Percentiles rank a stretch among this genome's conserved stretches.
phyloP scores from a whole-genome alignment of 2,329 filamentous ascomycete species.

The Incumbomyces lentus region DNA sequence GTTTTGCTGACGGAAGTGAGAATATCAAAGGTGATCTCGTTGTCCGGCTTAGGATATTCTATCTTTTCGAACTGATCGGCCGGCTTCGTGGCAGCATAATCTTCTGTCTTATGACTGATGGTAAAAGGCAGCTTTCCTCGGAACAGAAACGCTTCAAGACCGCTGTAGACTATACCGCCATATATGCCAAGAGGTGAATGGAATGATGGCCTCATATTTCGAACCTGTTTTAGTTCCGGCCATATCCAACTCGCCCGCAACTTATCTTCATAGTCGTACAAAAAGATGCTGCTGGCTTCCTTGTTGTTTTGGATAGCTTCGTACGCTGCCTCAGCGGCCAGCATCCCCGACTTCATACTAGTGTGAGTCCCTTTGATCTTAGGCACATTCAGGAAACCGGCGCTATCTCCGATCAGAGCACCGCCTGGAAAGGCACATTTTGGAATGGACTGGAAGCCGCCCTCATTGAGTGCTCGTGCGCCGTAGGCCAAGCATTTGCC shows the following conservation, averaged over 20 bases:
- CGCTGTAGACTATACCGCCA: constrained; percentile 85
- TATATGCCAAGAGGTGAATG: constrained; percentile 76
- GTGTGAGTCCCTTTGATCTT: constrained; percentile 99
- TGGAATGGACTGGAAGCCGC: constrained; percentile 94
- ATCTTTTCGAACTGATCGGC: constrained; percentile 79
- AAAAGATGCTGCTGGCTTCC: constrained; percentile 62
- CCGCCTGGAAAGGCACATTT: constrained; percentile 95
- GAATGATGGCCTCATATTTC: constrained; percentile 96
- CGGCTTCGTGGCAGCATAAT: constrained; percentile 66
- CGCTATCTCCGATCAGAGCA: constrained; percentile 89
- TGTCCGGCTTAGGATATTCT: constrained; percentile 93
- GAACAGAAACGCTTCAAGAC: constrained; percentile 78
- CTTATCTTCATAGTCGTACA: constrained; percentile 87
- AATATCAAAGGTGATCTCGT: constrained; percentile 90
- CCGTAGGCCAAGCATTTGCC: constrained; percentile 97
- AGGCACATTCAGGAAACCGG: constrained; percentile 91
- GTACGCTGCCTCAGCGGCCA: constrained; percentile 86
- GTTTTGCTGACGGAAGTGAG: constrained; percentile 89
- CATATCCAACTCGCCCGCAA: constrained; percentile 81
- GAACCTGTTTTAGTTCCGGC: constrained; percentile 87
- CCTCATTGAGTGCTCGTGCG: constrained; percentile 82
- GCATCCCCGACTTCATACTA: constrained; percentile 93
- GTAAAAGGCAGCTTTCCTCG: constrained; percentile 87
- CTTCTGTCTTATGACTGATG: constrained; percentile 67
- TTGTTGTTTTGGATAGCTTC: constrained; percentile 53